Conservation (phyloP, 176 grass and related monocot species). For the Saccharum officinarum region DNA sequence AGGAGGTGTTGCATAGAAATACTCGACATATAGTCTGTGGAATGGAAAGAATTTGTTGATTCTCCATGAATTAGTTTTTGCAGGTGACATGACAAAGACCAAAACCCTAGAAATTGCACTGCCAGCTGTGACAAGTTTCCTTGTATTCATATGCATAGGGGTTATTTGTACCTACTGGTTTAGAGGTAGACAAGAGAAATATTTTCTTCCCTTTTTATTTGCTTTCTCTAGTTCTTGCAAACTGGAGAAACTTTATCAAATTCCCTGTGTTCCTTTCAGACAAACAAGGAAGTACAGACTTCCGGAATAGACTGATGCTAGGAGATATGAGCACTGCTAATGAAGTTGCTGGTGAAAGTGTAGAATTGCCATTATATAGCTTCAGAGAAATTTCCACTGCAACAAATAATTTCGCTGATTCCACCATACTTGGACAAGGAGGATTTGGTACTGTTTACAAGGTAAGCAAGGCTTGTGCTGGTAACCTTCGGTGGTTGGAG, state of each 20-base stretch:
- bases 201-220: not conserved
- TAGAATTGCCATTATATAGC: slow-evolving; percentile 13
- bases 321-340: not conserved
- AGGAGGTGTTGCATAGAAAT: not conserved
- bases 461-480: slow-evolving; percentile 18
- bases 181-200: slow-evolving; percentile 28
- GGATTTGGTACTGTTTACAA: slow-evolving; percentile 72
- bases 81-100: slow-evolving; percentile 16
- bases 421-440: slow-evolving; percentile 57
- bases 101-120: slow-evolving; percentile 13
- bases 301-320: not conserved
- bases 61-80: slow-evolving; percentile 12
- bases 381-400: slow-evolving; percentile 38
- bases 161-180: slow-evolving; percentile 13
- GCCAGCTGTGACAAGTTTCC: slow-evolving; percentile 6
- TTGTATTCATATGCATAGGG: slow-evolving; percentile 27
- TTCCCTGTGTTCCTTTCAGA: slow-evolving; percentile 1
- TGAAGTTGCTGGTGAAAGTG: not conserved
- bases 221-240: not conserved
- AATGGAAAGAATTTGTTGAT: slow-evolving; percentile 1
- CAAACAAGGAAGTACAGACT: not conserved
- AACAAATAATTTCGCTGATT: slow-evolving; percentile 54
- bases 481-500: not conserved
- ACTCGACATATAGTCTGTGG: not conserved
- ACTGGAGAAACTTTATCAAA: not conserved